phyloP scores from a whole-genome alignment of 129 eudicot genomes.

The Heracleum sosnowskyi region DNA sequence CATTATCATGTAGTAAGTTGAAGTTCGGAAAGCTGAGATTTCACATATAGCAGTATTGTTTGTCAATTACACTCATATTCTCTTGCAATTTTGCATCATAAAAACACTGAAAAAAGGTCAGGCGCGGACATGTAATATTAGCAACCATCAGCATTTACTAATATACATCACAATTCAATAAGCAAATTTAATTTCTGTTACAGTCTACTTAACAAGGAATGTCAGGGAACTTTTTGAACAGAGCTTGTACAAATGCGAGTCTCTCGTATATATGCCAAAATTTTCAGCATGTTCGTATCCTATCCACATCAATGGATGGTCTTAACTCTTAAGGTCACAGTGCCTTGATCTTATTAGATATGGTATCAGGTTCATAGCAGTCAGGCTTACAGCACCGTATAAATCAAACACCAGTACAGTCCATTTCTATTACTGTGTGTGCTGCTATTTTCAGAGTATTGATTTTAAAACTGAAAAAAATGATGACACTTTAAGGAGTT shows the following conservation, averaged over 20 bases:
- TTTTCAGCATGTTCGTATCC: no score
- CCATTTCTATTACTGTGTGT: slow-evolving; percentile 58
- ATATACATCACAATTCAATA: no score
- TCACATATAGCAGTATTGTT: not conserved
- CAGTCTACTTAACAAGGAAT: no score
- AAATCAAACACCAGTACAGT: slow-evolving; percentile 18
- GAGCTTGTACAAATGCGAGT: no score
- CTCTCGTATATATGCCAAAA: no score
- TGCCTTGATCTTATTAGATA: no score
- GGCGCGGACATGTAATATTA: not conserved
- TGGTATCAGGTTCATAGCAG: not conserved
- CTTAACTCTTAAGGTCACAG: not conserved
- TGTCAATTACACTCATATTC: not conserved
- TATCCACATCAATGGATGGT: no score
- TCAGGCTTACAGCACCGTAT: not conserved
- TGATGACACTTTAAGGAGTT: slow-evolving; percentile 52
- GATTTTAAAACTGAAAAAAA: slow-evolving; percentile 73
- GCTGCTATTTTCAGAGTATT: slow-evolving; percentile 63
- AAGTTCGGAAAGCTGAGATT: not conserved
- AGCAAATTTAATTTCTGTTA: no score
- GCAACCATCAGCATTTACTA: not conserved
- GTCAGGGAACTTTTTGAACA: no score
- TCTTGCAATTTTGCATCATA: not conserved
- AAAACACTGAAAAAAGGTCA: not conserved
- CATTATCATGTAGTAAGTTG: not conserved